Evolutionary conservation across 176 grass and related monocot genomes (phyloP).

Genomic region (Bothriochloa decipiens): DNA sequence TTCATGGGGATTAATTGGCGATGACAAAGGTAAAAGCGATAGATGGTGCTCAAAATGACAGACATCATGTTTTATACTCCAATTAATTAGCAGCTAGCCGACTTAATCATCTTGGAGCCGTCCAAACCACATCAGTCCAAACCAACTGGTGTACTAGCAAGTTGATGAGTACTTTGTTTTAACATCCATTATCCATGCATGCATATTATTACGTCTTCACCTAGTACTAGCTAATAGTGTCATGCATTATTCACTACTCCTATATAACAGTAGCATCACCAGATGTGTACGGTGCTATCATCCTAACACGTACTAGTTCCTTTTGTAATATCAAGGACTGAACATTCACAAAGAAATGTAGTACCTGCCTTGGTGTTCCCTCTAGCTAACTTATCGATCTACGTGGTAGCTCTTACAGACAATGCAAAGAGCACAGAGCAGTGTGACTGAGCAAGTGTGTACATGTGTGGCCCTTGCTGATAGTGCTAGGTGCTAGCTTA

Average conservation of each 20-base stretch:
- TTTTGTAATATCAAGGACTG: not conserved
- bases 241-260: no score
- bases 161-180: not conserved
- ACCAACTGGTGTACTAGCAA: not conserved
- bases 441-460: not conserved
- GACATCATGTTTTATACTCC: no score
- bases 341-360: not conserved
- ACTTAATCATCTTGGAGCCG: not conserved
- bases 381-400: not conserved
- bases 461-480: no score
- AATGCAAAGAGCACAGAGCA: not conserved
- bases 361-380: not conserved
- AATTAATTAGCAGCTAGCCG: no score
- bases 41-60: no score
- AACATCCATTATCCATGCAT: not conserved
- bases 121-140: not conserved
- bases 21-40: not conserved
- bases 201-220: not conserved
- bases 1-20: not conserved
- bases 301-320: not conserved
- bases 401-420: no score
- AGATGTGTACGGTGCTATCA: not conserved
- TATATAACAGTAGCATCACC: no score
- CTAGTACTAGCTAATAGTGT: not conserved
- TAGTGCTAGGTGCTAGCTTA: no score